Base-by-base conservation (phyloP, 768 basidiomycete species). In the Solioccasus polychromus region DNA sequence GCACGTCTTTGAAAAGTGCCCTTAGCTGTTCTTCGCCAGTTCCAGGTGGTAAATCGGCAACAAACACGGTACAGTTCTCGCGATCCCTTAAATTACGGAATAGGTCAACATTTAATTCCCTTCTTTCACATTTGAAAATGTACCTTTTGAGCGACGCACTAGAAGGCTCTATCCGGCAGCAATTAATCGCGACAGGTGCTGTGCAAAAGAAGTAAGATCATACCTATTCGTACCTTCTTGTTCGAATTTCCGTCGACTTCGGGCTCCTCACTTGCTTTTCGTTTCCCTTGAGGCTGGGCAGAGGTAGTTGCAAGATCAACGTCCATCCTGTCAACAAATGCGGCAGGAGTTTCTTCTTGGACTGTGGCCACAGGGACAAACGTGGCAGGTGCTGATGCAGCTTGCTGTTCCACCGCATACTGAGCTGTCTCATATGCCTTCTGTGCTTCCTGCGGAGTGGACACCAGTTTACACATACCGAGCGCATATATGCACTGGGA, bases 61-160 rank as follows among this genome's bases (percentile, higher is more conserved):
- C 86, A 47, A 98, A 89, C 4, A 98, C 85, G 0, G 92, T 95
- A 23, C 84, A 81, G 55, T 97, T 89, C 70, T 99, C 96, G 36
- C 96, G 91, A 68, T 99, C 96, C 53, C 95, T 94, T 47, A 4
- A 15, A 18, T 39, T 8, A 12, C n/a, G 3, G 40, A 12, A 24
- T 15, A 35, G 23, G 39, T 48, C 25, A 37, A 22, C 44, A n/a
- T 30, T 29, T 15, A 32, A 50, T 17, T 32, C 17, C 6, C 5
- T n/a, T 20, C 11, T 10, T 30, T 23, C 20, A 25, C 6, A 40
- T 22, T 10, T 12, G 10, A 24, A 25, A 4, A 45, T 36, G 11
- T 45, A 85, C 87, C 87, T 73, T 66, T 88, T 88, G 23, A 85
- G 63, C 8, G 75, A 68, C 2, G 62, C 64, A 10, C 71, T 62